Evolutionary conservation across 108 stramenopile genomes (phyloP), one percentile per base, ranked within the genome.

Genomic region (Cylindrotheca fusiformis): DNA sequence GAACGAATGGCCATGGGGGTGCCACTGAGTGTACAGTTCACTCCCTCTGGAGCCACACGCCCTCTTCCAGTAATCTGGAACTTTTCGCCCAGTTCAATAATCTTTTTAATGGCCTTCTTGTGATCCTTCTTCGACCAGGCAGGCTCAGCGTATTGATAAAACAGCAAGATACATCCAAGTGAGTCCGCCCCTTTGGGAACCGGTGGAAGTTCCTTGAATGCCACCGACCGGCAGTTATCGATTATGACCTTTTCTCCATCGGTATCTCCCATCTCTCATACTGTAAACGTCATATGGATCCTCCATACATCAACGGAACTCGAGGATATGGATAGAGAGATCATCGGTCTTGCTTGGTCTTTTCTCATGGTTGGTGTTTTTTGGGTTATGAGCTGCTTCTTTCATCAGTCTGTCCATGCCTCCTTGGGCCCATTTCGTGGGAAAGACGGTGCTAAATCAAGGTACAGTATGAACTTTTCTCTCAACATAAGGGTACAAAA

Each of bases 111-210:
- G 27, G 77, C 73, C 19, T 60, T 53, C 36, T 85, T 76, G 74
- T 86, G 79, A 51, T 76, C 65, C 25, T 61, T 48, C 27, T 71
- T 57, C 23, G 68, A 68, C 87, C 85, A 89, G n/a, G 65, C 52
- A 19, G 91, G 91, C 57, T 88, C 87, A 25, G 77, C 68, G 65
- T 93, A 93, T 49, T 85, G 84, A 67, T 93, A 93, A 44, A 93
- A 86, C 22, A 93, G 74, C 27, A 86, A 65, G 29, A 93, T 74
- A 14, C 79, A 76, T 14, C 77, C 81, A 32, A 49, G 29, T 33
- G 46, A 23, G 21, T 52, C 64, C 2, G 64, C 64, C 14, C 64
- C 64, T 32, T 65, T 27, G 21, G 64, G 64, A 5, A 65, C 54
- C 4, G 52, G 51, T 3, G 64, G 64, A 3, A 65, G 29, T 12